Evolutionary conservation across 108 stramenopile genomes (phyloP).

Genomic region (Stephanodiscus triporus): DNA sequence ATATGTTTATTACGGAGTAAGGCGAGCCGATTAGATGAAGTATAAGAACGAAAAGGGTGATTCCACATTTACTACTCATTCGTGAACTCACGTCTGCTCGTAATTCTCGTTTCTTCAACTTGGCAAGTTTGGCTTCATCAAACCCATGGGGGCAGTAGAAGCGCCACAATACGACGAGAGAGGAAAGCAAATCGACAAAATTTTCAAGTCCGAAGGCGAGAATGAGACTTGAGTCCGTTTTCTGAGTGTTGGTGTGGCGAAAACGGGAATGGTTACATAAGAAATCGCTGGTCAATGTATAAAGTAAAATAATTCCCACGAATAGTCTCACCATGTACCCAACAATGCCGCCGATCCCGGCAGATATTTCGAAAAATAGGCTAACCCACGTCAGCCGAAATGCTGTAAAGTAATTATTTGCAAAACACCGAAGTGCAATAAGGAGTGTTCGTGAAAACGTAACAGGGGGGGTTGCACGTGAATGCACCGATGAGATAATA

Average conservation of each 20-base stretch:
- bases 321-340: slow-evolving; percentile 45
- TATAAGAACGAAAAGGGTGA: not conserved
- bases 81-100: slow-evolving; percentile 56
- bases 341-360: slow-evolving; percentile 58
- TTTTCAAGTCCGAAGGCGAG: slow-evolving; percentile 82
- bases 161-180: slow-evolving; percentile 75
- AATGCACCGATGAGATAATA: not conserved
- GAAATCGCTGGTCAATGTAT: not conserved
- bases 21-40: not conserved
- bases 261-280: not conserved
- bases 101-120: slow-evolving; percentile 63
- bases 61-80: not conserved
- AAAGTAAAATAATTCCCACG: not conserved
- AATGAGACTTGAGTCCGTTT: slow-evolving; percentile 62
- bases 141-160: slow-evolving; percentile 63
- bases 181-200: slow-evolving; percentile 70
- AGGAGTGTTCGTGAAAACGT: not conserved
- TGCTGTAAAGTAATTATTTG: slow-evolving; percentile 22
- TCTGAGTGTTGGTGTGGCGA: slow-evolving; percentile 17
- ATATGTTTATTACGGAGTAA: not conserved
- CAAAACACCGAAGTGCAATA: not conserved
- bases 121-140: slow-evolving; percentile 52
- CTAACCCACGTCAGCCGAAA: slow-evolving; percentile 64
- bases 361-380: slow-evolving; percentile 49
- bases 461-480: no score